These are phyloP conservation scores for Aspergillus ostianus DNA, from an alignment of 495 filamentous ascomycete species.

Conservation along the genomic window DNA sequence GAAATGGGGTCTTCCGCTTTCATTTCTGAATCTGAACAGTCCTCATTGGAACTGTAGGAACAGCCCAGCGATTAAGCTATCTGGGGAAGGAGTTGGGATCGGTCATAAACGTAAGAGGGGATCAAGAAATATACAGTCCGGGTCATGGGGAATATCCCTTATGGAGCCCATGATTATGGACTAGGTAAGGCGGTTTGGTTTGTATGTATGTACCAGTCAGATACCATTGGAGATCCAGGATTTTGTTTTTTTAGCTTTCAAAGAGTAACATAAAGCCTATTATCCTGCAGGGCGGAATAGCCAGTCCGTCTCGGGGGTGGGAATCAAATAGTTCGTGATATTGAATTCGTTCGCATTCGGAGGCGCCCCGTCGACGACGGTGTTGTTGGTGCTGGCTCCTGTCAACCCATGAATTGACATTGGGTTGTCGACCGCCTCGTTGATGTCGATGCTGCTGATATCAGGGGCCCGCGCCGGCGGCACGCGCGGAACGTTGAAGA, in stretches of 20 bases:
- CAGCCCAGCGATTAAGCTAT: background rate
- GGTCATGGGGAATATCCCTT: background rate
- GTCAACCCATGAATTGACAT: constrained; percentile 46
- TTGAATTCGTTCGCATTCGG: constrained; percentile 45
- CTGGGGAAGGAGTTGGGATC: background rate
- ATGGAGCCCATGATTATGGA: background rate
- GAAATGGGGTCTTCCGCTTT: background rate
- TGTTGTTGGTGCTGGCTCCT: constrained; percentile 12
- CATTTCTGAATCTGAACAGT: background rate
- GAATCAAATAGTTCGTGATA: constrained; percentile 48
- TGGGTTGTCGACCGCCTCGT: constrained; percentile 34
- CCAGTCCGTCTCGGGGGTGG: constrained; percentile 50
- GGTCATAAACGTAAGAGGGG: background rate
- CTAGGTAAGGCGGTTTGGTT: background rate
- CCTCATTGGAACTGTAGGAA: background rate
- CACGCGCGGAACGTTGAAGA: constrained; percentile 83
- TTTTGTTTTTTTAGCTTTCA: background rate
- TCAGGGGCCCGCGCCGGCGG: constrained; percentile 43
- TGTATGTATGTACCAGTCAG: background rate
- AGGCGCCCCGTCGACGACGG: constrained; percentile 26
- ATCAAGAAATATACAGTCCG: too few relatives aligned
- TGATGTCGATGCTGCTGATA: constrained; percentile 29
- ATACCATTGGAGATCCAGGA: background rate
- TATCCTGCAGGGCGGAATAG: constrained; percentile 39
- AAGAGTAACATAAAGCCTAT: background rate